These are phyloP conservation scores for Blastobotrys attinorum DNA, from an alignment of 805 yeast genomes.

Conservation along the genomic window DNA sequence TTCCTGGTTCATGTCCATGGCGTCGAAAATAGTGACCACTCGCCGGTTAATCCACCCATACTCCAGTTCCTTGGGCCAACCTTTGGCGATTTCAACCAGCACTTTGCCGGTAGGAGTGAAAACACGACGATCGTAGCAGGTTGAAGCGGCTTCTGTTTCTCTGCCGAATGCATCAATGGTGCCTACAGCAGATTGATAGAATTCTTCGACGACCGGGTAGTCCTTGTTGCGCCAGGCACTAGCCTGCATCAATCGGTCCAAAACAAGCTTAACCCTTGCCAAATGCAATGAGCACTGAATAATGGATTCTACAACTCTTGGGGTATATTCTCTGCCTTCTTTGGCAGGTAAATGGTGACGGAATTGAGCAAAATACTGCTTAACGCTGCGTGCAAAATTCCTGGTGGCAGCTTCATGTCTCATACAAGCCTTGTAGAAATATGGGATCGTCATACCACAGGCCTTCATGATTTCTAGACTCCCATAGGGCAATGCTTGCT, in stretches of 20 bases:
- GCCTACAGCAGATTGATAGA: constrained; percentile 46
- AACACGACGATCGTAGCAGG: constrained; percentile 53
- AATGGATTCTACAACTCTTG: constrained; percentile 49
- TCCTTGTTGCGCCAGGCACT: constrained; percentile 37
- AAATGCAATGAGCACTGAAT: constrained; percentile 66
- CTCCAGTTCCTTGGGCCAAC: constrained; percentile 83
- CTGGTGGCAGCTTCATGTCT: constrained; percentile 90
- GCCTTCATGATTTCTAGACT: constrained; percentile 71
- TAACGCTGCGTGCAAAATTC: constrained; percentile 43
- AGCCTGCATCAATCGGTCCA: constrained; percentile 48
- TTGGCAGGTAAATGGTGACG: constrained; percentile 22
- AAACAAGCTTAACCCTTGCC: constrained; percentile 58
- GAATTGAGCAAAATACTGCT: constrained; percentile 35
- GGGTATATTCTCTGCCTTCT: constrained; percentile 31
- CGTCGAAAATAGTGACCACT: constrained; percentile 68
- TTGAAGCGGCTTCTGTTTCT: constrained; percentile 30
- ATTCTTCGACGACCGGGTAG: constrained; percentile 29
- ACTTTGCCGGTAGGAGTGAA: constrained; percentile 90
- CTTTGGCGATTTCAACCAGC: constrained; percentile 70
- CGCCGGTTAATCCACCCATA: constrained; percentile 84
- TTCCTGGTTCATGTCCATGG: constrained; percentile 28
- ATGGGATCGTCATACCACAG: constrained; percentile 75
- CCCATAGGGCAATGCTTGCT: constrained; percentile 60
- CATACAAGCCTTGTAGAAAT: constrained; percentile 86
- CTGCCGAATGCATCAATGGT: constrained; percentile 80